Evolutionary conservation across 768 basidiomycete species (phyloP), one percentile per base, ranked within the genome.

Genomic region (Zangia roseola): DNA sequence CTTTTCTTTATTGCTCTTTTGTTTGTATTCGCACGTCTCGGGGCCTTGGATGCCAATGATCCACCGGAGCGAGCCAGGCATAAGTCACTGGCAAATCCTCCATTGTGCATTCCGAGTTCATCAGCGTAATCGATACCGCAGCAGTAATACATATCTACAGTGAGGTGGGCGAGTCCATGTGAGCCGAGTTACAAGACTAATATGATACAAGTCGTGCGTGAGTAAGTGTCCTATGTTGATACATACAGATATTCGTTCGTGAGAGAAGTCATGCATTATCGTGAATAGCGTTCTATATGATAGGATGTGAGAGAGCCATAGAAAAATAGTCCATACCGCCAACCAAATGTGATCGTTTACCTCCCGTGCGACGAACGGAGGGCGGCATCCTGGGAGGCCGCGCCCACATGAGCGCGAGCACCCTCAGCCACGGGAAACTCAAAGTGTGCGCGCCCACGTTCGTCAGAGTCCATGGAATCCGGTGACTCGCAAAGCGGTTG

Each of bases 401-500:
- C 12, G 21, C 37, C 40, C n/a, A 16, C 24, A 17, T 25, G 28
- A 13, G 12, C 26, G 4, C 43, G 33, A 14, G 33, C 37, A 46
- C 23, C 19, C 30, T 4, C 14, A 16, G 20, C 16, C 30, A 20
- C 8, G 24, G 26, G 41, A 3, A 26, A 28, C 26, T 25, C 41
- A 21, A 33, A 14, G 21, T n/a, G 31, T 19, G 13, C 9, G 19
- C 16, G 40, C 33, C 43, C 13, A 14, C 33, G 36, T 14, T 45
- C 53, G 6, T 34, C 26, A 10, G 40, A 17, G 37, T 35, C 24
- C 13, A 63, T 52, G 52, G 43, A 20, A 6, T 59, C 57, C 26
- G 61, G 61, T 4, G 61, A 63, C 13, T 65, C 63, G n/a, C 61
- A 65, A 4, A 56, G 12, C 0, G 57, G 49, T 28, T 40, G 31